A percentile compares a stretch with the other conserved stretches of the same genome.
These are phyloP conservation scores for Fusarium pilosicola DNA, from an alignment of 2,329 filamentous ascomycete species.

Conservation along the genomic window DNA sequence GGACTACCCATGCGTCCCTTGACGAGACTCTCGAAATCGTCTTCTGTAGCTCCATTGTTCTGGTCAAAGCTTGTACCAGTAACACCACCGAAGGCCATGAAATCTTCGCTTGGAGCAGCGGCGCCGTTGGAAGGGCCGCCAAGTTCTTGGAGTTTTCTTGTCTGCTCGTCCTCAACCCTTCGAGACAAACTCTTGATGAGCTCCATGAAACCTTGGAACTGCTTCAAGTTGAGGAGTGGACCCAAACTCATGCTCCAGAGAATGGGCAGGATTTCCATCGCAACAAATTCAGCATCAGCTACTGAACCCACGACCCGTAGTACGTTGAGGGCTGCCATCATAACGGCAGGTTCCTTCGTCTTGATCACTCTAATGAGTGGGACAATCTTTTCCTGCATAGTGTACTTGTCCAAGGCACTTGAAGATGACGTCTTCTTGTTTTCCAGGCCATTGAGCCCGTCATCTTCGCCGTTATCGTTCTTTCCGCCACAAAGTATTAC, in stretches of 20 bases:
- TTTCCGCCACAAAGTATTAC: slow-evolving; percentile 87
- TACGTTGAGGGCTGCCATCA: slow-evolving; percentile 90
- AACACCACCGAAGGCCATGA: slow-evolving; percentile 76
- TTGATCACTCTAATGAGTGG: slow-evolving; percentile 93
- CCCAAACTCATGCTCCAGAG: slow-evolving; percentile 94
- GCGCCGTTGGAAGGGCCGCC: slow-evolving; percentile 66
- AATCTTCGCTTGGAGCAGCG: slow-evolving; percentile 68
- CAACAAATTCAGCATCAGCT: slow-evolving; percentile 90
- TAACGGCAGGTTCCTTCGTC: slow-evolving; percentile 96
- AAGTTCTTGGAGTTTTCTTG: slow-evolving; percentile 86
- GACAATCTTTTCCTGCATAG: slow-evolving; percentile 96
- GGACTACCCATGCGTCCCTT: slow-evolving; percentile 67
- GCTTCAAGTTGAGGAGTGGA: slow-evolving; percentile 84
- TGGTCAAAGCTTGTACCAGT: slow-evolving; percentile 68
- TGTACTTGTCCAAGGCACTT: slow-evolving; percentile 93
- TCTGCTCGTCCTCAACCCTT: slow-evolving; percentile 89
- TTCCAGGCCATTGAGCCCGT: slow-evolving; percentile 81
- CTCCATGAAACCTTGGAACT: slow-evolving; percentile 90
- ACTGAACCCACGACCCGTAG: slow-evolving; percentile 83
- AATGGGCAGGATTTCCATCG: slow-evolving; percentile 88
- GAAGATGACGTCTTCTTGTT: slow-evolving; percentile 73
- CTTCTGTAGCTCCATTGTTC: slow-evolving; percentile 64
- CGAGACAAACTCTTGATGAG: slow-evolving; percentile 83
- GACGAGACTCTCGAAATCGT: slow-evolving; percentile 90
- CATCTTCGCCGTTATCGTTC: slow-evolving; percentile 59